Evolutionary conservation across 2,329 filamentous ascomycete species (phyloP).

Genomic region (Aspergillus sp.): DNA sequence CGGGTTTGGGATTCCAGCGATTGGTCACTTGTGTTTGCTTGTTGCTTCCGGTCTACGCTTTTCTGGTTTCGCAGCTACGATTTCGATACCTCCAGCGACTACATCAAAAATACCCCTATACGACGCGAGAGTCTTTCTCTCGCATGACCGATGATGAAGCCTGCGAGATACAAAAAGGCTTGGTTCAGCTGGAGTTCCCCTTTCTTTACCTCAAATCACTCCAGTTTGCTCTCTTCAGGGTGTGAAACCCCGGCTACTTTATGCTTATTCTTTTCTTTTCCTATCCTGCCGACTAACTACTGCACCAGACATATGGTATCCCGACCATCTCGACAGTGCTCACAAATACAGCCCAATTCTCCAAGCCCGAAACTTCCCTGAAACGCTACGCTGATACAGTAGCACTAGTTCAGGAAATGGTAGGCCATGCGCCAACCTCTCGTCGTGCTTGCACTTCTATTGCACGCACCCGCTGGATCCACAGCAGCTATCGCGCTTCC

Average conservation of each 20-base stretch:
- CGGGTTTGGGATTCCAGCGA: slow-evolving; percentile 15
- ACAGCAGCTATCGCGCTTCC: slow-evolving; percentile 57
- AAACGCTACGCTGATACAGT: slow-evolving; percentile 58
- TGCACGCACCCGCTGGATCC: slow-evolving; percentile 66
- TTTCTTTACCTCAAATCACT: slow-evolving; percentile 53
- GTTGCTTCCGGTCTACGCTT: slow-evolving; percentile 29
- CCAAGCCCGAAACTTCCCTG: slow-evolving; percentile 47
- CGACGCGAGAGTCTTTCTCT: slow-evolving; percentile 49
- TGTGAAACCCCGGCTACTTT: slow-evolving; percentile 24
- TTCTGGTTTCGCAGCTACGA: slow-evolving; percentile 32
- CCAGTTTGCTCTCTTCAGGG: slow-evolving; percentile 62
- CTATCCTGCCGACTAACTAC: slow-evolving; percentile 6
- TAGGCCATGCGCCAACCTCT: slow-evolving; percentile 47
- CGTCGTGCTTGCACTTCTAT: slow-evolving; percentile 54
- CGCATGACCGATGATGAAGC: slow-evolving; percentile 59
- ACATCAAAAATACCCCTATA: slow-evolving; percentile 47
- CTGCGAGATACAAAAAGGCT: slow-evolving; percentile 50
- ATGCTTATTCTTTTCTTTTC: not conserved
- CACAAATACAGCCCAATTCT: slow-evolving; percentile 53
- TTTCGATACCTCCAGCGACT: slow-evolving; percentile 40
- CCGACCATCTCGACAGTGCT: slow-evolving; percentile 56
- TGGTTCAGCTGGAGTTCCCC: slow-evolving; percentile 59
- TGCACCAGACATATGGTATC: slow-evolving; percentile 57
- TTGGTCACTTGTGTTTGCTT: slow-evolving; percentile 27
- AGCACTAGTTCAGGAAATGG: slow-evolving; percentile 53